These are phyloP conservation scores for Mortierella sp. DNA, from an alignment of 371 early-diverging fungal species.

Conservation along the genomic window DNA sequence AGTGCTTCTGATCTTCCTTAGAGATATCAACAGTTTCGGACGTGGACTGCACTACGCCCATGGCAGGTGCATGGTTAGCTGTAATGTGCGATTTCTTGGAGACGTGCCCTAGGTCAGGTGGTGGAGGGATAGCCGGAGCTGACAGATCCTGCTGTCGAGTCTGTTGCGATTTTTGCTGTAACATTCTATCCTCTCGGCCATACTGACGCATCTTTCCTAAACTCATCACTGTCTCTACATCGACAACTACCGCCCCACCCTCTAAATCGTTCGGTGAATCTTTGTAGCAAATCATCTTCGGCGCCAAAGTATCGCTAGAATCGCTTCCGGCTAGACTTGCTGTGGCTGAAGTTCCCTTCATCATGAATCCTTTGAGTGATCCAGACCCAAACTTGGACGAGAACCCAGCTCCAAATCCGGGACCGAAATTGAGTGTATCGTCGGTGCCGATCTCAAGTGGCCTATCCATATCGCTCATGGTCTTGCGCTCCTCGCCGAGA, in stretches of 20 bases:
- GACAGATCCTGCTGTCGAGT: neutral
- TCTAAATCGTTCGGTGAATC: neutral
- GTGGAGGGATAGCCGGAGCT: neutral
- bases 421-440: neutral
- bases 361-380: constrained; percentile 3
- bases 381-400: constrained; percentile 14
- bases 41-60: no score
- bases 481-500: neutral
- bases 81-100: no score
- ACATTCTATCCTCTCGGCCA: constrained; percentile 6
- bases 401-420: constrained; percentile 4
- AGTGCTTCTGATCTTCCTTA: no score
- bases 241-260: constrained; percentile 8
- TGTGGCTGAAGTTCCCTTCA: constrained; percentile 6
- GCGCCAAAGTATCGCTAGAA: neutral
- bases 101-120: neutral
- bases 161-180: constrained; percentile 11
- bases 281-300: neutral
- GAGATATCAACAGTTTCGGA: no score
- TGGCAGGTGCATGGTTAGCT: no score
- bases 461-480: constrained; percentile 15
- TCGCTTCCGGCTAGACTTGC: constrained; percentile 5
- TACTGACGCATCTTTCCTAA: constrained; percentile 13
- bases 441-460: constrained; percentile 5
- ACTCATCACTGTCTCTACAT: constrained; percentile 7